phyloP scores from a whole-genome alignment of 2,329 filamentous ascomycete species.

The Orbilia quercus region DNA sequence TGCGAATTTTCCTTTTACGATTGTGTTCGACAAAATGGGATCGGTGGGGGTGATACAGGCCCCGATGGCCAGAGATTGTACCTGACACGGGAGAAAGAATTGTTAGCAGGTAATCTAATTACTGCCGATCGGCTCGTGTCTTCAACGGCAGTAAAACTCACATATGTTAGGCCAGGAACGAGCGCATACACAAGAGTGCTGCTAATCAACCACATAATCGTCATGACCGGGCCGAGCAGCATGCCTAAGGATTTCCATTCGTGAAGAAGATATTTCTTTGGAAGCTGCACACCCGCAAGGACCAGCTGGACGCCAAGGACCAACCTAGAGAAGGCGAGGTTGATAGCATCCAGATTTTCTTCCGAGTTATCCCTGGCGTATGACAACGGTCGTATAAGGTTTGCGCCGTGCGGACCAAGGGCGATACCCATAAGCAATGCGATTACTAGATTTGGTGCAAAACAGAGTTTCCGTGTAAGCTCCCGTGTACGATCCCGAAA shows the following conservation, averaged over 20 bases:
- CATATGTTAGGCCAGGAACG: slow-evolving; percentile 76
- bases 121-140: not conserved
- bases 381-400: slow-evolving; percentile 78
- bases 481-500: not conserved
- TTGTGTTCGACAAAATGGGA: slow-evolving; percentile 85
- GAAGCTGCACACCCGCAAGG: slow-evolving; percentile 86
- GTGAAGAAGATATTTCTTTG: slow-evolving; percentile 79
- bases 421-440: slow-evolving; percentile 79
- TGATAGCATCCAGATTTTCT: slow-evolving; percentile 75
- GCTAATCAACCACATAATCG: slow-evolving; percentile 85
- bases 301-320: slow-evolving; percentile 92
- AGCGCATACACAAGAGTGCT: slow-evolving; percentile 81
- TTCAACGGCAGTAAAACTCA: slow-evolving; percentile 18
- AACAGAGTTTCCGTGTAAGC: not conserved
- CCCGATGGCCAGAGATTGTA: slow-evolving; percentile 82
- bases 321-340: slow-evolving; percentile 83
- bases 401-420: slow-evolving; percentile 81
- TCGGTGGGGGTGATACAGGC: slow-evolving; percentile 94
- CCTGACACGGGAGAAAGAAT: slow-evolving; percentile 21
- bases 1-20: slow-evolving; percentile 92
- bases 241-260: slow-evolving; percentile 82
- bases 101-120: slow-evolving; percentile 6
- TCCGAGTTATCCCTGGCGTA: slow-evolving; percentile 72
- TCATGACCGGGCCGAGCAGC: slow-evolving; percentile 86
- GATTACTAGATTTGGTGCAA: slow-evolving; percentile 31